Conservation (phyloP, 2,329 filamentous ascomycete genomes). For the Lachnellula cervina region DNA sequence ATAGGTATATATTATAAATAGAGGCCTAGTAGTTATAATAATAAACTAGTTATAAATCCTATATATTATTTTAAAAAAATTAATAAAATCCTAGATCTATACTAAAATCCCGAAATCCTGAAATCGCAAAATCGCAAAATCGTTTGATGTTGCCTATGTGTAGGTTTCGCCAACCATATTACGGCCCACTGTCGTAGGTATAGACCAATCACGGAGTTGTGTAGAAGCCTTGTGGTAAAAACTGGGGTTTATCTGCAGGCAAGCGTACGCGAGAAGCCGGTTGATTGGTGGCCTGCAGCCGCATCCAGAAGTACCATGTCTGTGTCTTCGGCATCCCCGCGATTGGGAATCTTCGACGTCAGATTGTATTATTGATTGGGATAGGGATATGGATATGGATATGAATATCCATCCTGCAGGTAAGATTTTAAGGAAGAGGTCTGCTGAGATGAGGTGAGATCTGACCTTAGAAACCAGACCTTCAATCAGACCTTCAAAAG, state of each 20-base stretch:
- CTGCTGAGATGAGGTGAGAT: not conserved
- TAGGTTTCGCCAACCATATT: too few species aligned
- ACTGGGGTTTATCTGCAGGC: not conserved
- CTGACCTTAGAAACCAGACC: not conserved
- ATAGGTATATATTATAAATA: too few species aligned
- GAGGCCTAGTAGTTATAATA: too few species aligned
- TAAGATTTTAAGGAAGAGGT: not conserved
- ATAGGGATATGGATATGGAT: not conserved
- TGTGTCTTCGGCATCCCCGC: not conserved
- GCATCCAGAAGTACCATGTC: not conserved
- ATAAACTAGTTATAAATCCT: too few species aligned
- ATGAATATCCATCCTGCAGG: not conserved
- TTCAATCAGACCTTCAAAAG: not conserved
- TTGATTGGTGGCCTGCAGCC: not conserved
- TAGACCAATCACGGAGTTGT: too few species aligned
- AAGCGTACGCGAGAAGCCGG: not conserved
- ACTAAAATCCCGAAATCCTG: too few species aligned
- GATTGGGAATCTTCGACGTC: not conserved
- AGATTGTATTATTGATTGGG: not conserved
- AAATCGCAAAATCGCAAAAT: too few species aligned
- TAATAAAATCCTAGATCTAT: too few species aligned
- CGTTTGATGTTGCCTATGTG: too few species aligned
- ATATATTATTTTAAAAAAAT: too few species aligned
- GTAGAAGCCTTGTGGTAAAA: too few species aligned
- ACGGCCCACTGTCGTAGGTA: too few species aligned